Evolutionary conservation across 805 yeast species (phyloP).

Genomic region (Metschnikowia rubicola): DNA sequence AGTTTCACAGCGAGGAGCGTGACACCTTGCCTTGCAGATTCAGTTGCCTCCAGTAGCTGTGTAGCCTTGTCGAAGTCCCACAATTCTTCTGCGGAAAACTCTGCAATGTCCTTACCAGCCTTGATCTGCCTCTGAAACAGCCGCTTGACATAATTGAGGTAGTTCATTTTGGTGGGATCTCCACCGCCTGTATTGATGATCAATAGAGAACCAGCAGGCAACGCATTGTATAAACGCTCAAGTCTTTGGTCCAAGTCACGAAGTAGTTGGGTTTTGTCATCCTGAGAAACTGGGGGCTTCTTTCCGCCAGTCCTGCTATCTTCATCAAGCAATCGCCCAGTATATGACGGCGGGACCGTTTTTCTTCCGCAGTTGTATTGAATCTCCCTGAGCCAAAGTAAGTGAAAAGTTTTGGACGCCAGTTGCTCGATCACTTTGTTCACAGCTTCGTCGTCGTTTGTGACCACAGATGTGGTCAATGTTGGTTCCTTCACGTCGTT

Average conservation of each 20-base stretch:
- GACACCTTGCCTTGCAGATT: constrained; percentile 57
- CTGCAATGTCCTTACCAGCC: constrained; percentile 41
- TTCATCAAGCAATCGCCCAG: constrained; percentile 15
- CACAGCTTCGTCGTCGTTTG: constrained; percentile 59
- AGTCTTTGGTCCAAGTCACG: constrained; percentile 44
- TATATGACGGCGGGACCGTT: constrained; percentile 20
- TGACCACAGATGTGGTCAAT: constrained; percentile 38
- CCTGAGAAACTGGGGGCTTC: constrained; percentile 3
- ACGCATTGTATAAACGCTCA: constrained; percentile 41
- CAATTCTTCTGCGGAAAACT: constrained; percentile 32
- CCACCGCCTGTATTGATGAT: constrained; percentile 64
- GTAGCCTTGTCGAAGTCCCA: constrained; percentile 56
- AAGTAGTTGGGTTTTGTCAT: constrained; percentile 19
- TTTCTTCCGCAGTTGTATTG: constrained; percentile 40
- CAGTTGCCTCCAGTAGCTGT: constrained; percentile 45
- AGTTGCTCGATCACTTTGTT: constrained; percentile 37
- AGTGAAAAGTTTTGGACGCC: constrained; percentile 42
- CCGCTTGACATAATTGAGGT: constrained; percentile 43
- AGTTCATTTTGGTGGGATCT: constrained; percentile 47
- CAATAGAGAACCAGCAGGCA: constrained; percentile 60
- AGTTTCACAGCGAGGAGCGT: constrained; percentile 43
- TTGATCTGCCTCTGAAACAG: constrained; percentile 43
- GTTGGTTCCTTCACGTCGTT: constrained; percentile 9
- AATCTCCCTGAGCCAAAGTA: constrained; percentile 57
- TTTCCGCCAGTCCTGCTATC: constrained; percentile 8